Evolutionary conservation across 805 yeast species (phyloP).

Genomic region (Candida golubevii): DNA sequence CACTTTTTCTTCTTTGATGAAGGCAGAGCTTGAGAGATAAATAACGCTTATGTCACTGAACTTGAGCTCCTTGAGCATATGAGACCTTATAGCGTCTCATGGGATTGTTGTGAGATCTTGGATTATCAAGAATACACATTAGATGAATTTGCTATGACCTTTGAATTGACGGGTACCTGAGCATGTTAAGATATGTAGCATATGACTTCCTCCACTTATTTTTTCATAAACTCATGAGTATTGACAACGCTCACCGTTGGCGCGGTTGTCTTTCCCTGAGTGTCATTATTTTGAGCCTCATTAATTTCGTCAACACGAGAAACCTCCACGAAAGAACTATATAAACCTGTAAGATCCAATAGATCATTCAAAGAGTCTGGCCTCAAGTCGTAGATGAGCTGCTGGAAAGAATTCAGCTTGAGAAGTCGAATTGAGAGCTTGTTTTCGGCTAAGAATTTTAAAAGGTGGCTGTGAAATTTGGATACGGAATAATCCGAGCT

Average conservation of each 20-base stretch:
- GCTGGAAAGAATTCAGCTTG: constrained; percentile 49
- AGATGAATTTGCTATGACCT: no score
- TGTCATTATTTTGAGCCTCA: no score
- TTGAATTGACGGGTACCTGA: no score
- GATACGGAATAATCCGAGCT: constrained; percentile 40
- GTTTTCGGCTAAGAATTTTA: constrained; percentile 50
- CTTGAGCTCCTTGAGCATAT: no score
- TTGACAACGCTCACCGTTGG: constrained; percentile 22
- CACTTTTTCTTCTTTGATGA: no score
- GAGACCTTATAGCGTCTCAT: no score
- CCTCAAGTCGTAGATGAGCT: constrained; percentile 46
- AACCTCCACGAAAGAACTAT: constrained; percentile 43
- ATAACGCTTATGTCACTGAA: no score
- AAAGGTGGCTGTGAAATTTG: constrained; percentile 48
- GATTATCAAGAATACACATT: no score
- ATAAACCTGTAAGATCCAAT: constrained; percentile 42
- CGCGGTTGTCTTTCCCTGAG: constrained; percentile 1
- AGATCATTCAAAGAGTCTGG: constrained; percentile 46
- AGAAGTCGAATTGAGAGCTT: constrained; percentile 45
- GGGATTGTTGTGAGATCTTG: no score
- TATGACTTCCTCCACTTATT: background rate
- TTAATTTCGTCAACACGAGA: constrained; percentile 21
- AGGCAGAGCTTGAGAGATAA: no score
- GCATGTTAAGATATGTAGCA: no score
- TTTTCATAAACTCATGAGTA: constrained; percentile 16